Conservation (phyloP, 164 flowering plant genomes). For the Cinnamomum micranthum region DNA sequence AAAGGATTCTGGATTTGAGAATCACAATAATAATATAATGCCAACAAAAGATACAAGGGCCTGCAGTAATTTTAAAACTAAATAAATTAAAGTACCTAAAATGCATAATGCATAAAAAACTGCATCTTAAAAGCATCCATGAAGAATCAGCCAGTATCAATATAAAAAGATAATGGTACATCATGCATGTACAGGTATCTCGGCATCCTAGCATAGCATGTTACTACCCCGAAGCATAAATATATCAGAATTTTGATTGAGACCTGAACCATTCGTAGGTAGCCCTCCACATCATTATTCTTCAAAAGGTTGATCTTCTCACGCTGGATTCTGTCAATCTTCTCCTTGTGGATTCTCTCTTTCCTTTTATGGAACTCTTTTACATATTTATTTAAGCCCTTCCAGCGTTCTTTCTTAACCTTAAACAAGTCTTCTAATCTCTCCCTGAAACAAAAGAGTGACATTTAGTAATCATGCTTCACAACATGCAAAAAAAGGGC, state of each 20-base stretch:
- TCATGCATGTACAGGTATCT: too few species aligned
- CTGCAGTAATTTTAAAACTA: too few species aligned
- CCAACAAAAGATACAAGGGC: too few species aligned
- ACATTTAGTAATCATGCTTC: neutral
- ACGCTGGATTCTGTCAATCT: slow-evolving; percentile 96
- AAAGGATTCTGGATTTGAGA: too few species aligned
- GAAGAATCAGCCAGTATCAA: too few species aligned
- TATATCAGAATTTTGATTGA: neutral
- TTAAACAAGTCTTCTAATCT: slow-evolving; percentile 86
- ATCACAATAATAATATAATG: too few species aligned
- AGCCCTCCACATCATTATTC: slow-evolving; percentile 99
- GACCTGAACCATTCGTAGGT: slow-evolving; percentile 98
- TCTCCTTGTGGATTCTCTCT: slow-evolving; percentile 90
- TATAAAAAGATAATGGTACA: too few species aligned
- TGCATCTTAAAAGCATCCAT: too few species aligned
- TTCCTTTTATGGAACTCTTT: slow-evolving; percentile 96
- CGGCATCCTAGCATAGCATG: too few species aligned
- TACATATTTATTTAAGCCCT: slow-evolving; percentile 80
- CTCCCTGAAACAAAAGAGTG: slow-evolving; percentile 50
- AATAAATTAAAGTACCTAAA: too few species aligned
- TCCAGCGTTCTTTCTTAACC: slow-evolving; percentile 87
- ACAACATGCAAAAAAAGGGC: neutral
- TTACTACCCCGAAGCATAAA: neutral
- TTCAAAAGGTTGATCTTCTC: slow-evolving; percentile 94
- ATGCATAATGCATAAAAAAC: too few species aligned